These are phyloP conservation scores for Coelastrella sp. DNA, from an alignment of 139 green algal genomes.

Conservation along the genomic window DNA sequence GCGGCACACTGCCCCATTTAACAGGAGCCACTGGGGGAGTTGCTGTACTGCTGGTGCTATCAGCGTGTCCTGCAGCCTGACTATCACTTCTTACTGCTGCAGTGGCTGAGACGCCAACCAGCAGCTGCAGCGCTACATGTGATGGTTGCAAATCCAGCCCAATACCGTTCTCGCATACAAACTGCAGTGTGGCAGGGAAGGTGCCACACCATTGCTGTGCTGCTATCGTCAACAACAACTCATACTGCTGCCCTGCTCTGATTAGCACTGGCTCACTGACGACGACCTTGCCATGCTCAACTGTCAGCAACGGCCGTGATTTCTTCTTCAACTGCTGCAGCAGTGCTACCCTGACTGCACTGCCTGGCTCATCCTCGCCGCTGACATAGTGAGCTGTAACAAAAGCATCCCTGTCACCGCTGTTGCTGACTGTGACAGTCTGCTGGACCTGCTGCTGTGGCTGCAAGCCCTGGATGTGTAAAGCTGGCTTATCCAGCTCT, in stretches of 20 bases:
- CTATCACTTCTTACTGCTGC: not conserved
- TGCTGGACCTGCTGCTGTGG: not conserved
- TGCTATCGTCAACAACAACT: not conserved
- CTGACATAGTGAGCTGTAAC: not conserved
- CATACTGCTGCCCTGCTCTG: not conserved
- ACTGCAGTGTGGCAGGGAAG: not conserved
- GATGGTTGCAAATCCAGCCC: not conserved
- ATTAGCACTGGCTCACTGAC: not conserved
- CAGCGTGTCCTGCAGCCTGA: not conserved
- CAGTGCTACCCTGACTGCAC: constrained; percentile 5
- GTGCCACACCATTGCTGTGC: not conserved
- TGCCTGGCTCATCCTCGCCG: not conserved
- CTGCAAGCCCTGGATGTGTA: constrained; percentile 15
- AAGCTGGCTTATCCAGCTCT: not conserved
- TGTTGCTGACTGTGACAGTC: not conserved
- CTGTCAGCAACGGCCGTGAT: not conserved
- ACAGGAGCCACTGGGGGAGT: too few species aligned
- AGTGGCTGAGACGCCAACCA: not conserved
- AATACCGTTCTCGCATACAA: constrained; percentile 22
- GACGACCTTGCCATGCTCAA: not conserved
- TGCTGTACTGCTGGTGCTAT: not conserved
- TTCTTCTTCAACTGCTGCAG: not conserved
- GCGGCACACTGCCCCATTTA: not conserved
- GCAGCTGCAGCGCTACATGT: constrained; percentile 13
- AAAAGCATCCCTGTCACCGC: not conserved